Percentiles rank a stretch among this genome's conserved stretches.
phyloP scores from a whole-genome alignment of 1,284 basidiomycete genomes.

The Apiotrichum laibachii region DNA sequence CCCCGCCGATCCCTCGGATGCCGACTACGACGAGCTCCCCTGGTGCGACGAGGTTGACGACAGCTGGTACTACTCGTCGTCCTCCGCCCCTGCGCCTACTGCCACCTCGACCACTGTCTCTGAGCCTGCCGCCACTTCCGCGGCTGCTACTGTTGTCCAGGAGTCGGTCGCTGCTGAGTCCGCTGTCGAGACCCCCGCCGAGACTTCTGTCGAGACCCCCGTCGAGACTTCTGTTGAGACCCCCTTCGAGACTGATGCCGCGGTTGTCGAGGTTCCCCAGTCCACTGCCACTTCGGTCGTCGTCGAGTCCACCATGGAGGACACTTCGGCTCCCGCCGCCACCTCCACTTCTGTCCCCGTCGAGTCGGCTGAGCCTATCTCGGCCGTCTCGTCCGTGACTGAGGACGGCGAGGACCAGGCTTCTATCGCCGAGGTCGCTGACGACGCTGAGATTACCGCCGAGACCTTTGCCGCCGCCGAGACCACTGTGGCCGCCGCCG shows the following conservation, averaged over 20 bases:
- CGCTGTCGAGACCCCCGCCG: conserved; percentile 7
- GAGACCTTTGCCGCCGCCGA: no score
- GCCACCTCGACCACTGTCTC: neutral
- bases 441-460: no score
- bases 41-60: neutral
- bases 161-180: neutral
- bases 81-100: neutral
- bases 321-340: no score
- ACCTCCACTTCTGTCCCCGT: no score
- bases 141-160: no score
- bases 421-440: no score
- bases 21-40: neutral
- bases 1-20: neutral
- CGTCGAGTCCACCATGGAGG: no score
- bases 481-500: no score
- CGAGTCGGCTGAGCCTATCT: no score
- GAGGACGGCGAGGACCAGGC: no score
- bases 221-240: conserved; percentile 1
- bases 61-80: neutral
- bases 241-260: neutral
- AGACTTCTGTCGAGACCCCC: conserved; percentile 6
- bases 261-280: conserved; percentile 2
- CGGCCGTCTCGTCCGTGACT: no score
- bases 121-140: neutral
- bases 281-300: neutral